Evolutionary conservation across 2,329 filamentous ascomycete species (phyloP), one percentile per base, ranked within the genome.

Genomic region (Colletotrichum plurivorum): DNA sequence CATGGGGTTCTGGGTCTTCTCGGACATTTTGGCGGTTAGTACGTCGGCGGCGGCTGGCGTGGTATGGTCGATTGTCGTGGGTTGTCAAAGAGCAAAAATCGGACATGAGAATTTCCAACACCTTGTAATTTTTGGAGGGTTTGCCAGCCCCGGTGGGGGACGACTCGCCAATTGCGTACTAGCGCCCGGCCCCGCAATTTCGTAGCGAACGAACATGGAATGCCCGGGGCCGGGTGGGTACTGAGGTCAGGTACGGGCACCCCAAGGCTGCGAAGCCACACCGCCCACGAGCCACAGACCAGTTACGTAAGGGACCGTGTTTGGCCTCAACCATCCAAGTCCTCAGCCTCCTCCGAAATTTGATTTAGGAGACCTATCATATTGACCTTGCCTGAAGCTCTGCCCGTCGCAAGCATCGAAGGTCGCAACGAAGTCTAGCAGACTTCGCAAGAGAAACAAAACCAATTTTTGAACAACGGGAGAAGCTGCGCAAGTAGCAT

Each of bases 1-100:
- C 96, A 99, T 99, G 89, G 96, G 95, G 92, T 99, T 99, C 85
- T 89, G 88, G 84, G 89, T 84, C 91, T 98, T 98, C 84, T 95
- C 93, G 85, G 92, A 88, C 81, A 83, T 84, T 76, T 77, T 73
- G 60, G 70, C 77, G 73, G 75, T 79, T 78, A 75, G 73, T 75
- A 78, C 77, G 80, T 79, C 77, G 74, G 73, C 74, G 55, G 43
- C 56, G 39, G 72, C 76, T 73, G 73, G 73, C 67, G 75, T 61
- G 56, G 75, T 48, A 49, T 73, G 69, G 70, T 74, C 75, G 72
- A 70, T 53, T 43, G 46, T 69, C 53, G 63, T 58, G 60, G 46
- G 68, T 43, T 71, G 69, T 60, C 52, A 22, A 22, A 25, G 31
- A 25, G 4, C 12, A 43, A 58, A 45, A 31, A 16, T 20, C n/a